Conservation (phyloP, 1,284 basidiomycete genomes). For the Schizophyllum amplum region DNA sequence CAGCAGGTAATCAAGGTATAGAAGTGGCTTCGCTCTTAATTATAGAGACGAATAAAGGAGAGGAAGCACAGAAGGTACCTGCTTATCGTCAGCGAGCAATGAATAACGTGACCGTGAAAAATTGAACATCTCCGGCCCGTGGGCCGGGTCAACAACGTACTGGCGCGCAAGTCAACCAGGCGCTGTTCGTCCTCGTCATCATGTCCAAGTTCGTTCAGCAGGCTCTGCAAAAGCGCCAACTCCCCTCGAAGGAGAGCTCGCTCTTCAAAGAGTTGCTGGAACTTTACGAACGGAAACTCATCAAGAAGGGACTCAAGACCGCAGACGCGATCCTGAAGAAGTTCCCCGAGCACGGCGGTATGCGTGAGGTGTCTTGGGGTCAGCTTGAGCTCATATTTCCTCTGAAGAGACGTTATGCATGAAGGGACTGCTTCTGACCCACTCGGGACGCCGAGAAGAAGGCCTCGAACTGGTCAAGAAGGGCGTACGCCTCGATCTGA, state of each 20-base stretch:
- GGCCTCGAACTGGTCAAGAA: slow-evolving; percentile 84
- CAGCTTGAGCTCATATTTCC: slow-evolving; percentile 13
- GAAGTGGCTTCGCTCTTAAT: too few species aligned
- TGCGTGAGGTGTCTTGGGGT: slow-evolving; percentile 14
- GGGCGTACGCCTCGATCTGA: slow-evolving; percentile 83
- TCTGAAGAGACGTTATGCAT: slow-evolving; percentile 83
- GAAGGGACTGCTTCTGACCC: slow-evolving; percentile 84
- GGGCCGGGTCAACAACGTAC: neutral
- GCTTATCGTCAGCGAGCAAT: too few species aligned
- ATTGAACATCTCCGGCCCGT: neutral
- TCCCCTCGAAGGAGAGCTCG: slow-evolving; percentile 79
- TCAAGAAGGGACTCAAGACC: slow-evolving; percentile 87
- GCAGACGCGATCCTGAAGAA: slow-evolving; percentile 95
- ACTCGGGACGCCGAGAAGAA: slow-evolving; percentile 79
- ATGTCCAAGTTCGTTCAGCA: slow-evolving; percentile 15
- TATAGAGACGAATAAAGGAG: neutral
- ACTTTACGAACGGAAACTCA: slow-evolving; percentile 85
- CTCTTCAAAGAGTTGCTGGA: slow-evolving; percentile 89
- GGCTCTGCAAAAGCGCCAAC: slow-evolving; percentile 30
- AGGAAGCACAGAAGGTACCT: neutral
- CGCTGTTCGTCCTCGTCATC: neutral
- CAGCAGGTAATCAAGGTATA: too few species aligned
- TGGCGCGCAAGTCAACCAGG: neutral
- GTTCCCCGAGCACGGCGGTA: slow-evolving; percentile 92
- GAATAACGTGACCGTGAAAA: neutral